phyloP scores from a whole-genome alignment of 306 rosid genomes.

The Medicago lupulina region DNA sequence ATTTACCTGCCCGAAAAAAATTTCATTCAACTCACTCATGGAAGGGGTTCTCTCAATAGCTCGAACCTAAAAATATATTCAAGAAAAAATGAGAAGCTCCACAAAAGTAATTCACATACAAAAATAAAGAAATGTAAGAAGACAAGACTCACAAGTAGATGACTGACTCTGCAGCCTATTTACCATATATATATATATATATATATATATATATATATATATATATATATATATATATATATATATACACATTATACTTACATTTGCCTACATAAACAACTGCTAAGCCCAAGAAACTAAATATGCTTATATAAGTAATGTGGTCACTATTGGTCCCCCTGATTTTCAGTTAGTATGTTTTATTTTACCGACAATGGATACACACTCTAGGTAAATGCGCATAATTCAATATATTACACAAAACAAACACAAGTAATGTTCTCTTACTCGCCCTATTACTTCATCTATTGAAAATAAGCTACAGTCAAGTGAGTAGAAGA shows the following conservation, averaged over 20 bases:
- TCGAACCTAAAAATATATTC: slow-evolving; percentile 71
- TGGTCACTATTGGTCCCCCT: slow-evolving; percentile 19
- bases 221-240: slow-evolving; percentile 8
- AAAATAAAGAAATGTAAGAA: slow-evolving; percentile 36
- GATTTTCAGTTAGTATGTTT: slow-evolving; percentile 24
- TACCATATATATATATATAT: background rate
- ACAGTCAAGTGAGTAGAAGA: slow-evolving; percentile 20
- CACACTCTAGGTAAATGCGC: slow-evolving; percentile 3
- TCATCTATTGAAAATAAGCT: slow-evolving; percentile 24
- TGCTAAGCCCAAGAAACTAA: slow-evolving; percentile 19
- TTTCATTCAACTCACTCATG: slow-evolving; percentile 95
- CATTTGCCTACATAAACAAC: slow-evolving; percentile 2
- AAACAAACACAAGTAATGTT: background rate
- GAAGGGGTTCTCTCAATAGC: slow-evolving; percentile 99
- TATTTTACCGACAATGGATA: background rate
- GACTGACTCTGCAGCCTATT: slow-evolving; percentile 28
- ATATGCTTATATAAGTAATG: slow-evolving; percentile 21
- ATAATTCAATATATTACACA: background rate
- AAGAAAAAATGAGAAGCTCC: slow-evolving; percentile 42
- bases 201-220: background rate
- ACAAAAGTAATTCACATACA: background rate
- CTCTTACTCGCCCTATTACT: slow-evolving; percentile 17
- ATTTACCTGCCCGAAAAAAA: slow-evolving; percentile 93
- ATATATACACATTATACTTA: background rate
- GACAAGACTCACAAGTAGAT: slow-evolving; percentile 15